A percentile compares a stretch with the other conserved stretches of the same genome.
Conservation (phyloP, 2,329 filamentous ascomycete genomes). For the Phialophora tarda region DNA sequence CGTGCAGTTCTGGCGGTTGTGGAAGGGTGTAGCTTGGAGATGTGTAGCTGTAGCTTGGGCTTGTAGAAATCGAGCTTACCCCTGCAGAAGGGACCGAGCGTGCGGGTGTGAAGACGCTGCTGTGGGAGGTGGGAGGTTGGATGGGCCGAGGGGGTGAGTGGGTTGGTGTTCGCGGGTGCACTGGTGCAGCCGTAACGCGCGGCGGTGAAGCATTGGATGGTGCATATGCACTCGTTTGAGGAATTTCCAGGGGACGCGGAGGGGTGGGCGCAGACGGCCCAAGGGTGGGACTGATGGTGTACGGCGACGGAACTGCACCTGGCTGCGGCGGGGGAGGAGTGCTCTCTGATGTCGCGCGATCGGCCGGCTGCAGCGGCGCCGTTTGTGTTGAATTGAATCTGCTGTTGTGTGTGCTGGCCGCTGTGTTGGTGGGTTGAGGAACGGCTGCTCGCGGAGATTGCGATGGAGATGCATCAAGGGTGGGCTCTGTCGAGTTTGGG, state of each 20-base stretch:
- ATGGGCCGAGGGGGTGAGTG: slow-evolving; percentile 22
- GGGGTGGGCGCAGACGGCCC: slow-evolving; percentile 18
- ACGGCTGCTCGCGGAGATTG: slow-evolving; percentile 25
- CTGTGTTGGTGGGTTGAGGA: slow-evolving; percentile 32
- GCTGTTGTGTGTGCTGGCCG: slow-evolving; percentile 27
- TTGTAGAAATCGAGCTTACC: slow-evolving; percentile 16
- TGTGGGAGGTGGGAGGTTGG: slow-evolving; percentile 4
- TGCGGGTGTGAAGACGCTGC: slow-evolving; percentile 17
- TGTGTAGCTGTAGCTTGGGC: slow-evolving; percentile 12
- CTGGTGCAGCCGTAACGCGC: slow-evolving; percentile 17
- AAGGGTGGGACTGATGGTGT: slow-evolving; percentile 1
- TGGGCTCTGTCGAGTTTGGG: slow-evolving; percentile 22
- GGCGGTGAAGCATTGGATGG: slow-evolving; percentile 19
- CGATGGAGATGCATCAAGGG: slow-evolving; percentile 4
- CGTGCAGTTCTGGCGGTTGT: slow-evolving; percentile 16
- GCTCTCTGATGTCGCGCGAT: background rate
- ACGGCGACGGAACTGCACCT: slow-evolving; percentile 24
- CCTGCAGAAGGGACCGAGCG: slow-evolving; percentile 23
- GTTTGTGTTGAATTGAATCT: slow-evolving; percentile 30
- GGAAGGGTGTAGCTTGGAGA: slow-evolving; percentile 1
- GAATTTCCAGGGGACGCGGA: slow-evolving; percentile 19
- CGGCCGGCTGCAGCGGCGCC: slow-evolving; percentile 9
- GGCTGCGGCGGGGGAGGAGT: slow-evolving; percentile 31
- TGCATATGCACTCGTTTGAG: slow-evolving; percentile 6
- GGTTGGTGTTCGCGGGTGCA: slow-evolving; percentile 23